Percentiles rank a stretch among this genome's conserved stretches.
Evolutionary conservation across 2,329 filamentous ascomycete species (phyloP).

Genomic region (Aspergillus cejpii): DNA sequence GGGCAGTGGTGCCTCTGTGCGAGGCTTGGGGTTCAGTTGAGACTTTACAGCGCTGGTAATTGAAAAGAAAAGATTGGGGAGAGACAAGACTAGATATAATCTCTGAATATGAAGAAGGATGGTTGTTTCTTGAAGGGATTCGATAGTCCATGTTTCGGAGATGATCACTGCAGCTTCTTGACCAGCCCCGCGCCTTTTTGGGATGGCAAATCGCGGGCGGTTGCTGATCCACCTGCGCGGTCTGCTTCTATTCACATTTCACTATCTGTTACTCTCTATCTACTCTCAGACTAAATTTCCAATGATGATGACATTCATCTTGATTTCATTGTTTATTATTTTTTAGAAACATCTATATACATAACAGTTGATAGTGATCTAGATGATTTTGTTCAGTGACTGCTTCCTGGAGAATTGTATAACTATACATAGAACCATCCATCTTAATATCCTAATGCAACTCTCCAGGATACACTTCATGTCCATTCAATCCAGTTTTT

Average conservation of each 20-base stretch:
- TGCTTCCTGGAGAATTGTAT: background rate
- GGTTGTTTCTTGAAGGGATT: constrained; percentile 13
- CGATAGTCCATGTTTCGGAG: constrained; percentile 14
- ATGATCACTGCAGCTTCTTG: background rate
- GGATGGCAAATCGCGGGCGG: constrained; percentile 4
- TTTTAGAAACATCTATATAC: background rate
- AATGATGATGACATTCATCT: no score
- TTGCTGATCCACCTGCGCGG: constrained; percentile 1
- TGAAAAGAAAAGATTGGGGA: constrained; percentile 34
- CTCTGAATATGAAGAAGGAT: constrained; percentile 21
- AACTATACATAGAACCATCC: no score
- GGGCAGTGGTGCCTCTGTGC: constrained; percentile 7
- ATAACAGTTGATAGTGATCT: background rate
- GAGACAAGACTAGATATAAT: constrained; percentile 32
- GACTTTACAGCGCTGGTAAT: constrained; percentile 16
- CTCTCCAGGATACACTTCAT: background rate
- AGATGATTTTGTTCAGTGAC: background rate
- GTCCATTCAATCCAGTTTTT: background rate
- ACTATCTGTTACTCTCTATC: no score
- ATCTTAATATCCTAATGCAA: no score
- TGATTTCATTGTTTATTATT: background rate
- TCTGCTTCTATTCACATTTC: no score
- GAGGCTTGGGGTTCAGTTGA: constrained; percentile 12
- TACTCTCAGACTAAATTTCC: no score
- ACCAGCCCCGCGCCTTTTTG: constrained; percentile 11